These are phyloP conservation scores for Fragilaria radians DNA, from an alignment of 108 stramenopile species.

Conservation along the genomic window DNA sequence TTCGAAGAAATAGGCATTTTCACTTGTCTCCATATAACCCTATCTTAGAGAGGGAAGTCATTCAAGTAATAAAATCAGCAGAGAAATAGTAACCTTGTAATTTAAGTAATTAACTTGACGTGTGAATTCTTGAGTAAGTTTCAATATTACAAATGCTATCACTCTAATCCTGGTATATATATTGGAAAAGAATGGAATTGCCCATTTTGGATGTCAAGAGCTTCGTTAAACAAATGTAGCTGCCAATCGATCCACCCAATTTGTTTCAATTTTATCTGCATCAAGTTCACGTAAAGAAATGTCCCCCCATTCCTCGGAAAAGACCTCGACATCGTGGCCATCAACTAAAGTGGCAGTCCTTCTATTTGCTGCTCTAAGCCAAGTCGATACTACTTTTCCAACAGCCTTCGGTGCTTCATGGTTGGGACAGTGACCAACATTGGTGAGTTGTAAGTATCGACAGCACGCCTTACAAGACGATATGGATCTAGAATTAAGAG, in stretches of 20 bases:
- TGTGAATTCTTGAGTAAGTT: no score
- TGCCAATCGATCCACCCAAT: constrained; percentile 34
- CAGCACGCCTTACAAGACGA: constrained; percentile 11
- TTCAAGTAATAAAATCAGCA: no score
- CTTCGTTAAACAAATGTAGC: constrained; percentile 27
- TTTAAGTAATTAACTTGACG: no score
- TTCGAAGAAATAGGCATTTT: no score
- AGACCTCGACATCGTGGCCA: constrained; percentile 2
- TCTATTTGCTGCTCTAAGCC: constrained; percentile 24
- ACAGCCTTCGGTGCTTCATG: constrained; percentile 75
- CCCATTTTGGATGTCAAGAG: no score
- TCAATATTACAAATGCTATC: no score
- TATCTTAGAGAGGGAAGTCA: no score
- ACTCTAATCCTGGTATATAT: no score
- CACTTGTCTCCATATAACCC: no score
- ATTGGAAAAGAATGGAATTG: no score
- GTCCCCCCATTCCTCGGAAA: constrained; percentile 54
- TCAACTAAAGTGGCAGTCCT: constrained; percentile 16
- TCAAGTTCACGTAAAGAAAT: constrained; percentile 28
- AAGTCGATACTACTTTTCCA: constrained; percentile 31
- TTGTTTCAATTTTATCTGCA: constrained; percentile 34
- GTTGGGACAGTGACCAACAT: constrained; percentile 77
- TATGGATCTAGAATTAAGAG: constrained; percentile 18
- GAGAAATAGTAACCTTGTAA: no score
- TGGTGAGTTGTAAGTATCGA: constrained; percentile 63